Evolutionary conservation across 148 eudicot genomes (phyloP).

Genomic region (Linanthus parryae): DNA sequence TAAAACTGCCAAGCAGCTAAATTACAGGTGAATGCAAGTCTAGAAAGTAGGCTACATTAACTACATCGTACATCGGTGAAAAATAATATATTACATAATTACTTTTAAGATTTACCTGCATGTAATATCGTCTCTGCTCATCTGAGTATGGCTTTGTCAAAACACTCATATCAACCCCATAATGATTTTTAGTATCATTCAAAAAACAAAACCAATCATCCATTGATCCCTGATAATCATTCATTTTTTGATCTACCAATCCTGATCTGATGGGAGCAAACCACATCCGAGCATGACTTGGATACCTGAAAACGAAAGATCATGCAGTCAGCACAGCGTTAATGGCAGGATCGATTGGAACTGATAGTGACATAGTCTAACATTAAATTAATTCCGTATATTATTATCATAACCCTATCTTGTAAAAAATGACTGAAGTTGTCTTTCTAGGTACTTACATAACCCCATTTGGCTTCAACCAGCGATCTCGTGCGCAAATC

Average conservation of each 20-base stretch:
- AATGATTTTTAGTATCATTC: constrained; percentile 55
- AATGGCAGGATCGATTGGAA: too few relatives aligned
- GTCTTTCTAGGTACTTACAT: constrained; percentile 52
- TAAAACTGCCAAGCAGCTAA: too few relatives aligned
- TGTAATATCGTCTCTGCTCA: constrained; percentile 82
- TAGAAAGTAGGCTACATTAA: too few relatives aligned
- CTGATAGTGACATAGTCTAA: too few relatives aligned
- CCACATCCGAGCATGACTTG: constrained; percentile 99
- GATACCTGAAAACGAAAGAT: constrained; percentile 64
- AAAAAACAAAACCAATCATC: constrained; percentile 78
- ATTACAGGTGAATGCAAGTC: too few relatives aligned
- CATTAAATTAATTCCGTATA: neutral
- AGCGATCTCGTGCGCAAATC: constrained; percentile 90
- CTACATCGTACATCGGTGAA: too few relatives aligned
- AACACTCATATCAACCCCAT: constrained; percentile 91
- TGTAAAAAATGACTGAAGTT: neutral
- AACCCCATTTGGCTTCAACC: constrained; percentile 89
- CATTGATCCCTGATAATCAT: constrained; percentile 74
- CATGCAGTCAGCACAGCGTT: neutral
- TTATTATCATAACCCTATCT: neutral
- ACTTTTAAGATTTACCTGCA: constrained; percentile 48
- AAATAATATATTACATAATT: too few relatives aligned
- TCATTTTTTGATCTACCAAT: constrained; percentile 62
- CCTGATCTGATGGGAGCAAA: constrained; percentile 89
- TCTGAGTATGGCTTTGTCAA: constrained; percentile 58